phyloP scores from a whole-genome alignment of 208 protist species.

The Crithidia sp. region DNA sequence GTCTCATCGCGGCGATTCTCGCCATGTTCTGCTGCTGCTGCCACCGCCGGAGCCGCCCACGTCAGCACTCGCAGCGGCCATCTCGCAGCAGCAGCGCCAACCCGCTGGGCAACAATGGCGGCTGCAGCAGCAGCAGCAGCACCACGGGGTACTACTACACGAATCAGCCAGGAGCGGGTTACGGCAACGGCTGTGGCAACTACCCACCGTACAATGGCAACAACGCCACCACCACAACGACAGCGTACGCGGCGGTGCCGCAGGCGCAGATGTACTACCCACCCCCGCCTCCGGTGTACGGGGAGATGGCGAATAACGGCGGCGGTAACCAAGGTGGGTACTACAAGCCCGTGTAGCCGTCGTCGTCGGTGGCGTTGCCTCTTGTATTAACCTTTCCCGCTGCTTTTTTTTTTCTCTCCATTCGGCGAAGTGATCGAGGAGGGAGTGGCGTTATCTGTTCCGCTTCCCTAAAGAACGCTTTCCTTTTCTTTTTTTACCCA shows the following conservation, averaged over 20 bases:
- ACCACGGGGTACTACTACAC: not conserved
- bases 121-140: not conserved
- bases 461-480: no score
- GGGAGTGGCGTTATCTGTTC: not conserved
- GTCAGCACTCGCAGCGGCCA: not conserved
- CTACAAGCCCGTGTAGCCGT: constrained; percentile 8
- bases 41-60: not conserved
- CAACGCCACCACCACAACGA: not conserved
- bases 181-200: not conserved
- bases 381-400: no score
- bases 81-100: constrained; percentile 13
- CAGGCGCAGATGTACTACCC: constrained; percentile 23
- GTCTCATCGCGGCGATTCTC: not conserved
- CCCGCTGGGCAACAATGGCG: constrained; percentile 8
- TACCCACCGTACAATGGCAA: constrained; percentile 8
- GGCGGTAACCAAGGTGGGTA: not conserved
- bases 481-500: no score
- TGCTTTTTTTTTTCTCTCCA: no score
- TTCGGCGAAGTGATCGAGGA: not conserved
- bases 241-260: not conserved
- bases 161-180: not conserved
- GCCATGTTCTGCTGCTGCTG: constrained; percentile 24
- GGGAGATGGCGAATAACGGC: not conserved
- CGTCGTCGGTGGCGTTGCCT: no score
- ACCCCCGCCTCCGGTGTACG: not conserved